A percentile compares a stretch with the other conserved stretches of the same genome.
phyloP scores from a whole-genome alignment of 2,329 filamentous ascomycete genomes.

The Akanthomyces muscarius region DNA sequence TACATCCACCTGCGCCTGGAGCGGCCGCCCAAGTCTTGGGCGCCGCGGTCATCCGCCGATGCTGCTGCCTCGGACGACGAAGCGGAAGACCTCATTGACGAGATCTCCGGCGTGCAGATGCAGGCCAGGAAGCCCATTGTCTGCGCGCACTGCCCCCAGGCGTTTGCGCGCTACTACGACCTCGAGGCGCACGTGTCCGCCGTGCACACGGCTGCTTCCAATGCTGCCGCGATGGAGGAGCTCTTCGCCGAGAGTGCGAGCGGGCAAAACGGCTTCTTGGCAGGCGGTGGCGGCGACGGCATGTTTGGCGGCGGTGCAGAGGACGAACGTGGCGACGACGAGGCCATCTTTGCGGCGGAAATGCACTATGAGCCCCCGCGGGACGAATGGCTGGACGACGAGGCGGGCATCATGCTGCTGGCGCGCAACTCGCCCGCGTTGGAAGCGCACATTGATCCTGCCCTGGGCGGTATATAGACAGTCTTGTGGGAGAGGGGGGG shows the following conservation, averaged over 20 bases:
- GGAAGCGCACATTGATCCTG: constrained; percentile 32
- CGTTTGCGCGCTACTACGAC: constrained; percentile 49
- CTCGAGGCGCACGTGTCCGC: constrained; percentile 43
- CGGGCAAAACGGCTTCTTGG: constrained; percentile 15
- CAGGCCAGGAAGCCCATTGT: constrained; percentile 40
- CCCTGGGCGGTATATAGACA: constrained; percentile 21
- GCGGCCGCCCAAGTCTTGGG: constrained; percentile 34
- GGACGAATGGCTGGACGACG: constrained; percentile 42
- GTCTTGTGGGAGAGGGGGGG: too few species aligned
- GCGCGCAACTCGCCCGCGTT: constrained; percentile 26
- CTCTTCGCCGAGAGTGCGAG: constrained; percentile 21
- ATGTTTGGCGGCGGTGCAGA: constrained; percentile 23
- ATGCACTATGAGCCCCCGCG: constrained; percentile 31
- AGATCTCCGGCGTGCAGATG: constrained; percentile 39
- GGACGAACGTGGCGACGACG: constrained; percentile 20
- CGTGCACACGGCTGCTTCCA: constrained; percentile 23
- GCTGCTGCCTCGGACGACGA: too few species aligned
- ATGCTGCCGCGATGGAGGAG: not conserved
- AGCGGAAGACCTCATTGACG: constrained; percentile 35
- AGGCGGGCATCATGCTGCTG: constrained; percentile 41
- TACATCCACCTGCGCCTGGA: constrained; percentile 69
- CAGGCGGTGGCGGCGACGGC: not conserved
- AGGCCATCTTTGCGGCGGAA: constrained; percentile 30
- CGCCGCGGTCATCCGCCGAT: not conserved
- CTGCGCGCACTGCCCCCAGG: constrained; percentile 44